Conservation (phyloP, 1,284 basidiomycete genomes). For the Lignosus rhinocerotis region DNA sequence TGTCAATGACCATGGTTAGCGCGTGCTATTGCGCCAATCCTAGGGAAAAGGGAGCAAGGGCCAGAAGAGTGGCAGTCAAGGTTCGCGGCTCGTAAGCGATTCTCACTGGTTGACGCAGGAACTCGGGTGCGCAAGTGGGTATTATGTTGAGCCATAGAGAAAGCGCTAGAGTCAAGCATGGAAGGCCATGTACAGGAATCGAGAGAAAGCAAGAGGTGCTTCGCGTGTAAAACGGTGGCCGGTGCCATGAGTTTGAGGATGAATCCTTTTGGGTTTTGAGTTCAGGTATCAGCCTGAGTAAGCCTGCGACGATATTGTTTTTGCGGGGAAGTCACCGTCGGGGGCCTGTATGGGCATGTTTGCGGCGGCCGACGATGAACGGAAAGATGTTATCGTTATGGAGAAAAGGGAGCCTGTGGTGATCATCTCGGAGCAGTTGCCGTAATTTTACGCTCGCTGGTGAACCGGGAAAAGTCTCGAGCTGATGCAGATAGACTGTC, state of each 20-base stretch:
- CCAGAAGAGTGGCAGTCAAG: background rate
- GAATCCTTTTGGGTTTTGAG: background rate
- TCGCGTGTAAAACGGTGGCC: background rate
- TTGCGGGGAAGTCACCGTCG: background rate
- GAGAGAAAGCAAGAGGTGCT: background rate
- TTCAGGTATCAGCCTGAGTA: background rate
- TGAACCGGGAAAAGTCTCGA: background rate
- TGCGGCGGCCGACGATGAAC: conserved; percentile 1
- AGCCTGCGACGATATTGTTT: background rate
- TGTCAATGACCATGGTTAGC: background rate
- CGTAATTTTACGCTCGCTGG: background rate
- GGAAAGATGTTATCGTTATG: background rate
- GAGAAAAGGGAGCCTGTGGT: background rate
- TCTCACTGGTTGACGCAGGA: background rate
- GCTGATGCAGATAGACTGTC: conserved; percentile 2
- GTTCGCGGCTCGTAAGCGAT: background rate
- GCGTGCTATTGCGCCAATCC: background rate
- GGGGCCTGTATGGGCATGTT: background rate
- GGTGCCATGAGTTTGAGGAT: background rate
- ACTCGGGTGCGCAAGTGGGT: background rate
- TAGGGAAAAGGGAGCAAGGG: background rate
- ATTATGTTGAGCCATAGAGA: background rate
- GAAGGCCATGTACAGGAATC: background rate
- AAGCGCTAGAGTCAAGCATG: background rate
- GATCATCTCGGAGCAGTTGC: background rate